Evolutionary conservation across 164 flowering plant genomes (phyloP).

Genomic region (Vitis cinerea): DNA sequence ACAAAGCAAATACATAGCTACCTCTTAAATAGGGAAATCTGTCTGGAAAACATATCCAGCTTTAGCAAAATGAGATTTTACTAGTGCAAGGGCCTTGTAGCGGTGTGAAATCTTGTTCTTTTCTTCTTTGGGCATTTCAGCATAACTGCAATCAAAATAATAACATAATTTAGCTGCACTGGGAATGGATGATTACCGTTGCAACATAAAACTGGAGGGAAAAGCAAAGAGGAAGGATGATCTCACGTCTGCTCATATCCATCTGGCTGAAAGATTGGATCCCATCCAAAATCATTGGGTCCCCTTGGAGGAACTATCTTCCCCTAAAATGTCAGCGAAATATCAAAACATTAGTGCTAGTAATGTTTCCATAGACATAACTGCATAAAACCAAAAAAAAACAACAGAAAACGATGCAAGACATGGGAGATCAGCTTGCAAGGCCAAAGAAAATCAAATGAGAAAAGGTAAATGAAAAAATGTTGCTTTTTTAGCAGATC

Average conservation of each 20-base stretch:
- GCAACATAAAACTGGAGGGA: constrained; percentile 4
- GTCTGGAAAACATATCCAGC: constrained; percentile 51
- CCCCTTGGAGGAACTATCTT: constrained; percentile 87
- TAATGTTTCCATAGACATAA: background rate
- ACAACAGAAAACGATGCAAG: too few relatives aligned
- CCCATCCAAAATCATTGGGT: constrained; percentile 96
- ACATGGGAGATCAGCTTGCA: too few relatives aligned
- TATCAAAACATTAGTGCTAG: background rate
- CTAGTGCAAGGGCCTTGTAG: constrained; percentile 61
- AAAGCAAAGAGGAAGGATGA: background rate
- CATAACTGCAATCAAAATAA: constrained; percentile 46
- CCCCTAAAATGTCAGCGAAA: constrained; percentile 48
- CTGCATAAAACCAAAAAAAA: too few relatives aligned
- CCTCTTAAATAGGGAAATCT: constrained; percentile 5
- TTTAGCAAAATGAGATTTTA: constrained; percentile 72
- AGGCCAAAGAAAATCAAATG: too few relatives aligned
- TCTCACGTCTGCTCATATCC: constrained; percentile 87
- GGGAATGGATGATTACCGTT: background rate
- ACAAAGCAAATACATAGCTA: background rate
- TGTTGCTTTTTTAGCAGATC: too few relatives aligned
- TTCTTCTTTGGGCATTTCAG: constrained; percentile 86
- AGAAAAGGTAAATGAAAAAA: too few relatives aligned
- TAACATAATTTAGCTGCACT: background rate
- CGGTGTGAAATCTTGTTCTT: constrained; percentile 88
- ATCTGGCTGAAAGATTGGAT: constrained; percentile 94